Percentiles rank a stretch among this genome's conserved stretches.
phyloP scores from a whole-genome alignment of 345 rosid genomes.

The Angophora floribunda region DNA sequence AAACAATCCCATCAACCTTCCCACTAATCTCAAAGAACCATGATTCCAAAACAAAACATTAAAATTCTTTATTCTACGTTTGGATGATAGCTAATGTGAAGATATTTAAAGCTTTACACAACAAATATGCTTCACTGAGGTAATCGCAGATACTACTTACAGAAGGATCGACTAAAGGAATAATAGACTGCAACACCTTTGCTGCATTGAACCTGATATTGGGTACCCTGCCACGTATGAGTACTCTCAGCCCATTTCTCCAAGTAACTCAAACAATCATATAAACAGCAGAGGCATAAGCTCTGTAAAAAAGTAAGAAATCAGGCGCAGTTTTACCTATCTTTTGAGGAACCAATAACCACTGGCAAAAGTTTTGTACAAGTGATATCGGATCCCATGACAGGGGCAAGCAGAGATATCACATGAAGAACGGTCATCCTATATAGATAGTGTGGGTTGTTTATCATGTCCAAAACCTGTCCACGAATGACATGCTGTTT shows the following conservation, averaged over 20 bases:
- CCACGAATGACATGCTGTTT: neutral
- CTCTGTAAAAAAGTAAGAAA: neutral
- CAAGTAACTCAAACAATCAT: neutral
- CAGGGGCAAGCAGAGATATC: slow-evolving; percentile 82
- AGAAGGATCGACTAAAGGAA: slow-evolving; percentile 33
- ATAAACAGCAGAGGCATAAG: neutral
- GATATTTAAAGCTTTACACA: neutral
- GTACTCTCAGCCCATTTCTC: neutral
- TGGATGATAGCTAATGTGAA: neutral
- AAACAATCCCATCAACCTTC: neutral
- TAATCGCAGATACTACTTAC: neutral
- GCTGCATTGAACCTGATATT: slow-evolving; percentile 95
- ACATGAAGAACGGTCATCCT: slow-evolving; percentile 86
- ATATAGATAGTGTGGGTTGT: slow-evolving; percentile 80
- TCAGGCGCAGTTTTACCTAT: slow-evolving; percentile 32
- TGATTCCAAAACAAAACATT: neutral
- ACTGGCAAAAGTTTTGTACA: slow-evolving; percentile 78
- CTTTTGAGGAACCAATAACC: slow-evolving; percentile 74
- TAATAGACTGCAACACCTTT: slow-evolving; percentile 81
- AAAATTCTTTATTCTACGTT: neutral
- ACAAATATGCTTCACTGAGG: neutral
- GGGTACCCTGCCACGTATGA: slow-evolving; percentile 53
- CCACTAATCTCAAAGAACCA: neutral
- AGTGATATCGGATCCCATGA: slow-evolving; percentile 80
- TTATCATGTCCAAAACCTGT: slow-evolving; percentile 84